A percentile compares a stretch with the other conserved stretches of the same genome.
Conservation (phyloP, 208 protist genomes). For the Polymyxa betae region DNA sequence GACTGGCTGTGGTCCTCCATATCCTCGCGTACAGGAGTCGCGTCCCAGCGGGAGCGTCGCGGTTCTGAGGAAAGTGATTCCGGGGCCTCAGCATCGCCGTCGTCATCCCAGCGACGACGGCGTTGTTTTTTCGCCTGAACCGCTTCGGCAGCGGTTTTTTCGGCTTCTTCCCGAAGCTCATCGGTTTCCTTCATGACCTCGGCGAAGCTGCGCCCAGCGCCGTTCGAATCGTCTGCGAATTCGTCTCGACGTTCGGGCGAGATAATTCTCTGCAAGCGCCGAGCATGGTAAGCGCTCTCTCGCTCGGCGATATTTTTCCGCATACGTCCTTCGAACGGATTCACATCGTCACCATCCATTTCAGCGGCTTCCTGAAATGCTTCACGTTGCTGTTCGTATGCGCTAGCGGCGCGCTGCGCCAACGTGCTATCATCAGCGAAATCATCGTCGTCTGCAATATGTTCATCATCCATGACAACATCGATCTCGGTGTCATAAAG, state of each 20-base stretch:
- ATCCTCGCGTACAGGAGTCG: background rate
- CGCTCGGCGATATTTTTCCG: background rate
- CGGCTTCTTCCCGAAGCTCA: background rate
- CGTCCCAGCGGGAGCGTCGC: background rate
- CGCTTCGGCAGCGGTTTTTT: background rate
- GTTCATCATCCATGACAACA: background rate
- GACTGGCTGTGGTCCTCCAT: background rate
- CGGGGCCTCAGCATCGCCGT: background rate
- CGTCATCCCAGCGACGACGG: constrained; percentile 7
- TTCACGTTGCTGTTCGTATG: constrained; percentile 33
- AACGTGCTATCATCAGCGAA: background rate
- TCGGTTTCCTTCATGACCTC: constrained; percentile 46
- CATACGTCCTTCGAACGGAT: background rate
- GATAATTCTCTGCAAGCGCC: constrained; percentile 9
- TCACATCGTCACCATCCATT: background rate
- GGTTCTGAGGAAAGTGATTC: background rate
- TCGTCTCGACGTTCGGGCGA: background rate
- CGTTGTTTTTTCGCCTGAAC: constrained; percentile 7
- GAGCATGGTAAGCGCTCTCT: background rate
- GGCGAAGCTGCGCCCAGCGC: background rate
- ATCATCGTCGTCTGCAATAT: background rate
- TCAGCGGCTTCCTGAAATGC: background rate
- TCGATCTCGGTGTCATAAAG: constrained; percentile 33
- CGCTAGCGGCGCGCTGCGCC: background rate
- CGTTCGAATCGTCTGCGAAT: background rate